These are phyloP conservation scores for Plantago elongata DNA, from an alignment of 257 asterid species.

Conservation along the genomic window DNA sequence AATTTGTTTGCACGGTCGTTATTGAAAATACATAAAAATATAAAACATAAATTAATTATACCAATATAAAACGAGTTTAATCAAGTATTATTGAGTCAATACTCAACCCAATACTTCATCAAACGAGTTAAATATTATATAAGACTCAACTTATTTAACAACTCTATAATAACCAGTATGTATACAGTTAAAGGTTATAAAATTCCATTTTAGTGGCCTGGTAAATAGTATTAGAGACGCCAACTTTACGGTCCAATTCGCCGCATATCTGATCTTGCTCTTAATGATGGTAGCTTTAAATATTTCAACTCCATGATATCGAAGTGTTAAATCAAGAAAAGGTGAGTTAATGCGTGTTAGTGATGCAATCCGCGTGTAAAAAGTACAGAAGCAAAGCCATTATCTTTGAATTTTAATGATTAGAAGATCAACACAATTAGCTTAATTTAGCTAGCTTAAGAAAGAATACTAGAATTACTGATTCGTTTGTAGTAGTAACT, in stretches of 20 bases:
- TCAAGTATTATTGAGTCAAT: too few species aligned
- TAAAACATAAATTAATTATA: too few species aligned
- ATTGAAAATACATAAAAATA: too few species aligned
- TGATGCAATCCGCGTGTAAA: constrained; percentile 21
- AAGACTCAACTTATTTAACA: too few species aligned
- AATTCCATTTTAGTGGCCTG: too few species aligned
- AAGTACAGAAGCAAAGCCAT: constrained; percentile 2
- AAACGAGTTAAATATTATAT: too few species aligned
- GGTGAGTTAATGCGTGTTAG: background rate
- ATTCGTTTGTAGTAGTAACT: background rate
- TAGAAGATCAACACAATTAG: background rate
- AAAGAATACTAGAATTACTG: background rate
- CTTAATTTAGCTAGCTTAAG: background rate
- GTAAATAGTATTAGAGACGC: background rate
- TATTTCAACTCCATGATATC: background rate
- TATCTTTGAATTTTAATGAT: background rate
- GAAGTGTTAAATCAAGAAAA: background rate
- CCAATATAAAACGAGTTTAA: too few species aligned
- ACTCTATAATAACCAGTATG: too few species aligned
- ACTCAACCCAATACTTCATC: too few species aligned
- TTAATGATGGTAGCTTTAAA: background rate
- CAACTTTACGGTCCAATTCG: constrained; percentile 12
- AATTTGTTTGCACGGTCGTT: too few species aligned
- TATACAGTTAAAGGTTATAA: too few species aligned
- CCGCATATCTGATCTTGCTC: constrained; percentile 19